Evolutionary conservation across 495 filamentous ascomycete species (phyloP).

Genomic region (Xylaria acuta): DNA sequence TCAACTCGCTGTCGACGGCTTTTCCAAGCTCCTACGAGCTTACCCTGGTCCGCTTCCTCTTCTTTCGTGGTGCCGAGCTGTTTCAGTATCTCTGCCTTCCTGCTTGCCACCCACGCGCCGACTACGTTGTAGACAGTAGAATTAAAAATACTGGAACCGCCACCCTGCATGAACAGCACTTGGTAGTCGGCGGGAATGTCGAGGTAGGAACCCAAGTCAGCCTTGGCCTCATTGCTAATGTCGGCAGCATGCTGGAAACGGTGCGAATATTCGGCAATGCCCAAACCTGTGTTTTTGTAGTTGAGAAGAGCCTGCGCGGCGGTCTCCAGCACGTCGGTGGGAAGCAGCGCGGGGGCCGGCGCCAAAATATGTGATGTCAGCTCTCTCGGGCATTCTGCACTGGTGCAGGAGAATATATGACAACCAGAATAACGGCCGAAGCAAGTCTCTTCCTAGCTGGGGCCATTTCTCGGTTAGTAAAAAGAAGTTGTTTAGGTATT

Average conservation of each 20-base stretch:
- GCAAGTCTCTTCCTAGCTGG: neutral
- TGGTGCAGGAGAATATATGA: neutral
- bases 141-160: no score
- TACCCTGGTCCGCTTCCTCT: constrained; percentile 15
- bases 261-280: constrained; percentile 80
- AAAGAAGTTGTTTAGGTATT: neutral
- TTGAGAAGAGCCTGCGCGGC: constrained; percentile 76
- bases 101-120: constrained; percentile 67
- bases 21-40: constrained; percentile 57
- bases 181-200: constrained; percentile 74
- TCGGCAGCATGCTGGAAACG: constrained; percentile 69
- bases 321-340: constrained; percentile 68
- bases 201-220: constrained; percentile 61
- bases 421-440: neutral
- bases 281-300: constrained; percentile 74
- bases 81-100: neutral
- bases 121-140: constrained; percentile 74
- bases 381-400: constrained; percentile 57
- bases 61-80: constrained; percentile 36
- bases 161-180: constrained; percentile 74
- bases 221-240: constrained; percentile 62
- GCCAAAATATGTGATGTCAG: constrained; percentile 76
- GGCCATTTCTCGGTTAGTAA: neutral
- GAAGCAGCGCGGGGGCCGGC: constrained; percentile 79
- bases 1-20: constrained; percentile 63